These are phyloP conservation scores for Lycium barbarum DNA, from an alignment of 257 asterid genomes.

Conservation along the genomic window DNA sequence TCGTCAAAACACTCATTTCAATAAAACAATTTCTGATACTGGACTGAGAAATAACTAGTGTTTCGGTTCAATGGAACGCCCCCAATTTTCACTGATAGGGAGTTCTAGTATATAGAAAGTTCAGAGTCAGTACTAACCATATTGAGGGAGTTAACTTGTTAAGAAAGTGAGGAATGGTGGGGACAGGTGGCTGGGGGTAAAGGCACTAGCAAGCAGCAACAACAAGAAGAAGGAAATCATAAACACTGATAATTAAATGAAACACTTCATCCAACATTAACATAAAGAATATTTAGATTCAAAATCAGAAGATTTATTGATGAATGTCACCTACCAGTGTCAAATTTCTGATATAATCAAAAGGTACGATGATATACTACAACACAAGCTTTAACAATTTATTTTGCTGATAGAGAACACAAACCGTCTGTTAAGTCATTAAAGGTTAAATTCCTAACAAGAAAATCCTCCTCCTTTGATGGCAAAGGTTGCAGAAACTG, in stretches of 20 bases:
- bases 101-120: not conserved
- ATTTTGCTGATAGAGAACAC: not conserved
- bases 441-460: not conserved
- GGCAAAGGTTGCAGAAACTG: not conserved
- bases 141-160: not conserved
- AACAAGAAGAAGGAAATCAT: no score
- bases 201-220: not conserved
- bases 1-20: not conserved
- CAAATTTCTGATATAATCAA: not conserved
- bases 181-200: not conserved
- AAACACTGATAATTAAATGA: not conserved
- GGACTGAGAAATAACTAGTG: not conserved
- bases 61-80: not conserved
- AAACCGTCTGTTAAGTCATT: not conserved
- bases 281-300: not conserved
- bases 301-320: conserved; percentile 1
- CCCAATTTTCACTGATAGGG: not conserved
- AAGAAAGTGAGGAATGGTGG: not conserved
- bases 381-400: not conserved
- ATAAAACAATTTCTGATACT: not conserved
- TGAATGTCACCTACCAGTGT: not conserved
- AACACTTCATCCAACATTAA: not conserved
- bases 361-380: not conserved
- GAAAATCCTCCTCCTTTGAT: not conserved
- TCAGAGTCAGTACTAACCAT: not conserved